phyloP scores from a whole-genome alignment of 2,329 filamentous ascomycete species.

The Seiridium unicorne region DNA sequence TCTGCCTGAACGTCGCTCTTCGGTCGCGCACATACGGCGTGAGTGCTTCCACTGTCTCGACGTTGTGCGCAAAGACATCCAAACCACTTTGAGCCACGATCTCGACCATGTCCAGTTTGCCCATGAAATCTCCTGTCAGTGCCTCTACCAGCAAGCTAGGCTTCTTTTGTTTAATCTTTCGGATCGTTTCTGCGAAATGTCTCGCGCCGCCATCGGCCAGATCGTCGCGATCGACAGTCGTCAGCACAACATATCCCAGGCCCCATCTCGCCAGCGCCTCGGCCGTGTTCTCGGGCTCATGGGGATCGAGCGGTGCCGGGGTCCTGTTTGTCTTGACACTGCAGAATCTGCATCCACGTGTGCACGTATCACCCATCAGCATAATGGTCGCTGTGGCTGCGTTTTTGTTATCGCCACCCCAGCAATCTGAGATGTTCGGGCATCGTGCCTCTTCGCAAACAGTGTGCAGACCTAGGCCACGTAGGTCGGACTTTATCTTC shows the following conservation, averaged over 20 bases:
- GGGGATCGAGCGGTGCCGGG: conserved; percentile 80
- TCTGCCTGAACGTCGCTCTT: conserved; percentile 85
- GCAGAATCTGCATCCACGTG: conserved; percentile 93
- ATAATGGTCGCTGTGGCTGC: conserved; percentile 97
- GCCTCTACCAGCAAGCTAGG: conserved; percentile 78
- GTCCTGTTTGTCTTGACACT: conserved; percentile 84
- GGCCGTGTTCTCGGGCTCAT: conserved; percentile 95
- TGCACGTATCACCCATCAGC: conserved; percentile 99
- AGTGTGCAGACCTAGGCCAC: conserved; percentile 86
- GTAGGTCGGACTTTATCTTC: conserved; percentile 89
- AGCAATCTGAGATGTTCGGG: conserved; percentile 97
- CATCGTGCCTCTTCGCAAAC: conserved; percentile 97
- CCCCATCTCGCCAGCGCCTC: conserved; percentile 93
- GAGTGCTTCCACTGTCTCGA: conserved; percentile 90
- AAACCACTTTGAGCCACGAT: conserved; percentile 83
- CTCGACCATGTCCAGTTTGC: conserved; percentile 82
- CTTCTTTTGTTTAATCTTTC: conserved; percentile 85
- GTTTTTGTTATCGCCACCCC: conserved; percentile 86
- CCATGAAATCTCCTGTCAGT: conserved; percentile 82
- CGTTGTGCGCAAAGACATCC: conserved; percentile 95
- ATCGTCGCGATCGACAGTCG: conserved; percentile 91
- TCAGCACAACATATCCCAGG: conserved; percentile 92
- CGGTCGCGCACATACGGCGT: conserved; percentile 90
- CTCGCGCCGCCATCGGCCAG: conserved; percentile 81
- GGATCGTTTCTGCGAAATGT: conserved; percentile 92